These are phyloP conservation scores for Lignosus rhinocerotis DNA, from an alignment of 1,284 basidiomycete genomes.

Conservation along the genomic window DNA sequence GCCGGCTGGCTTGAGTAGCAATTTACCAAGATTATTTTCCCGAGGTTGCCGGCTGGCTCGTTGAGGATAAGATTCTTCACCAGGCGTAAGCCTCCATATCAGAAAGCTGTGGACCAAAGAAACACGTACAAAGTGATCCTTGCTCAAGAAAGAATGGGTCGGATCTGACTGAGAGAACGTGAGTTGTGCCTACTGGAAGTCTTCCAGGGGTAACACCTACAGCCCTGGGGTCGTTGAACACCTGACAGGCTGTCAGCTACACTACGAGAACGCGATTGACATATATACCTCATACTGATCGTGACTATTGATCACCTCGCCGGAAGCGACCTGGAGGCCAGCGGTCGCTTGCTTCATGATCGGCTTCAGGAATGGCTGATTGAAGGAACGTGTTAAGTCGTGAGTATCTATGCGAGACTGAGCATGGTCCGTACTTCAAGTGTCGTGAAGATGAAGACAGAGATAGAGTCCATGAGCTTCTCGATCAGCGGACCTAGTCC, in stretches of 20 bases:
- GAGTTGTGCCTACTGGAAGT: neutral
- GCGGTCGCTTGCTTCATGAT: constrained; percentile 66
- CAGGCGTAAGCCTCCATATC: neutral
- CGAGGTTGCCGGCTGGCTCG: constrained; percentile 78
- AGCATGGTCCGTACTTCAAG: constrained; percentile 36
- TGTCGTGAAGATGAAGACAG: constrained; percentile 81
- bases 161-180: constrained; percentile 65
- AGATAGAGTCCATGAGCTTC: constrained; percentile 79
- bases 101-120: neutral
- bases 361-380: constrained; percentile 76
- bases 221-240: constrained; percentile 78
- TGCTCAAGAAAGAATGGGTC: constrained; percentile 82
- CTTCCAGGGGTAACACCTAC: constrained; percentile 39
- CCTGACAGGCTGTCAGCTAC: constrained; percentile 31
- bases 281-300: constrained; percentile 72
- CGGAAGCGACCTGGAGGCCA: constrained; percentile 61
- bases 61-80: constrained; percentile 70
- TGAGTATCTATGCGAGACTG: too few species aligned
- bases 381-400: neutral
- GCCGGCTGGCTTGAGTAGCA: neutral
- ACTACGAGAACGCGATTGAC: neutral
- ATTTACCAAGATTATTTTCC: constrained; percentile 66
- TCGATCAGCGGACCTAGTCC: constrained; percentile 74
- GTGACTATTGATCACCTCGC: constrained; percentile 76
- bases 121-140: constrained; percentile 73